Conservation (phyloP, 2,329 filamentous ascomycete genomes). For the Fusarium sacchari region DNA sequence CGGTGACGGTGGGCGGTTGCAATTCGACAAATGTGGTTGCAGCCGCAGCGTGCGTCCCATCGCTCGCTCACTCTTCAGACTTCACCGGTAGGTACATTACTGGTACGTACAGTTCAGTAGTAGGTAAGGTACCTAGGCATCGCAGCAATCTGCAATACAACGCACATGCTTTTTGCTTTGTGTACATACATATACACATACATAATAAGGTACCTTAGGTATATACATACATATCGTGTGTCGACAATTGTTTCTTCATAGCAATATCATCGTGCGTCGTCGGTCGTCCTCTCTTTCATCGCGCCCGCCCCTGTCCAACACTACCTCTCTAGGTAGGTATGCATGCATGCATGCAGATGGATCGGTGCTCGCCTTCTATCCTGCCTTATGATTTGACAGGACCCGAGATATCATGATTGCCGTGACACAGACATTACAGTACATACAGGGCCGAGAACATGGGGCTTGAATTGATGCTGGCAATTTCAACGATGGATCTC, state of each 20-base stretch:
- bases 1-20: conserved; percentile 1
- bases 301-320: background rate
- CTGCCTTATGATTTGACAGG: conserved; percentile 20
- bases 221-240: background rate
- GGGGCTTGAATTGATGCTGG: conserved; percentile 10
- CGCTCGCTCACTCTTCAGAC: background rate
- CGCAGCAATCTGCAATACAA: conserved; percentile 19
- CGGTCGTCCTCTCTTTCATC: background rate
- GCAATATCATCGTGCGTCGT: conserved; percentile 16
- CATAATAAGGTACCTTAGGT: background rate
- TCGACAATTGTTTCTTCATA: conserved; percentile 16
- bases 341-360: background rate
- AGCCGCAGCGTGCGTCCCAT: conserved; percentile 6
- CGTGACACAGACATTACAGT: conserved; percentile 8
- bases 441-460: conserved; percentile 2
- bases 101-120: too few species aligned
- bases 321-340: background rate
- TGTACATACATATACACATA: background rate
- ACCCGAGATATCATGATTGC: conserved; percentile 1
- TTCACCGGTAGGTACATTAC: conserved; percentile 19
- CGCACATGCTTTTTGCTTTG: conserved; percentile 13
- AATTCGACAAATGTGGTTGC: conserved; percentile 21
- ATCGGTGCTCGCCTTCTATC: background rate
- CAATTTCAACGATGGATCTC: conserved; percentile 4
- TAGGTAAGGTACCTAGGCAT: too few species aligned